phyloP scores from a whole-genome alignment of 2,329 filamentous ascomycete genomes.

The Monosporascus sp. region DNA sequence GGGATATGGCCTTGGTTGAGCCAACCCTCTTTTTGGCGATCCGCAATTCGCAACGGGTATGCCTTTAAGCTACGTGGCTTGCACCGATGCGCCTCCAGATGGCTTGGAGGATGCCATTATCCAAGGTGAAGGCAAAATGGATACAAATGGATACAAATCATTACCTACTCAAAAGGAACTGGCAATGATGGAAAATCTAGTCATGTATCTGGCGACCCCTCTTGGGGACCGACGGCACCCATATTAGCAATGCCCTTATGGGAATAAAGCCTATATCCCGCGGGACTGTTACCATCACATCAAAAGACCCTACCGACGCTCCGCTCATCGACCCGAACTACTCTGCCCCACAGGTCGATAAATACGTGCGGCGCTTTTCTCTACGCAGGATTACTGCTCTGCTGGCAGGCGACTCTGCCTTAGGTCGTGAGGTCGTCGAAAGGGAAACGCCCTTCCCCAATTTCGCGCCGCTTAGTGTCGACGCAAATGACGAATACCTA shows the following conservation, averaged over 20 bases:
- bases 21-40: constrained; percentile 14
- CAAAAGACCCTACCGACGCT: constrained; percentile 9
- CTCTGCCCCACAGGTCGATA: constrained; percentile 16
- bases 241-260: constrained; percentile 12
- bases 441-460: constrained; percentile 9
- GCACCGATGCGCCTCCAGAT: constrained; percentile 8
- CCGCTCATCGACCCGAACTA: constrained; percentile 19
- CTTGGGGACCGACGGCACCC: constrained; percentile 8
- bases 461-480: constrained; percentile 5
- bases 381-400: constrained; percentile 8
- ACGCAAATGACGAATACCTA: constrained; percentile 15
- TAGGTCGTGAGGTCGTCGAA: constrained; percentile 13
- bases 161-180: constrained; percentile 13
- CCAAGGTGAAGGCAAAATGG: constrained; percentile 19
- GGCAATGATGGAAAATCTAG: constrained; percentile 19
- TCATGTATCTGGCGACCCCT: constrained; percentile 14
- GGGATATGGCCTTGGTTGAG: constrained; percentile 18
- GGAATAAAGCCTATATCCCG: constrained; percentile 16
- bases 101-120: constrained; percentile 14
- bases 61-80: constrained; percentile 13
- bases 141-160: constrained; percentile 11
- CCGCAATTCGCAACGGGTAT: constrained; percentile 14
- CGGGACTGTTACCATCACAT: constrained; percentile 14
- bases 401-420: constrained; percentile 12
- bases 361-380: constrained; percentile 12